Percentiles rank a stretch among this genome's conserved stretches.
Evolutionary conservation across 1,139 yeast species (phyloP).

Genomic region (Lodderomyces elongisporus): DNA sequence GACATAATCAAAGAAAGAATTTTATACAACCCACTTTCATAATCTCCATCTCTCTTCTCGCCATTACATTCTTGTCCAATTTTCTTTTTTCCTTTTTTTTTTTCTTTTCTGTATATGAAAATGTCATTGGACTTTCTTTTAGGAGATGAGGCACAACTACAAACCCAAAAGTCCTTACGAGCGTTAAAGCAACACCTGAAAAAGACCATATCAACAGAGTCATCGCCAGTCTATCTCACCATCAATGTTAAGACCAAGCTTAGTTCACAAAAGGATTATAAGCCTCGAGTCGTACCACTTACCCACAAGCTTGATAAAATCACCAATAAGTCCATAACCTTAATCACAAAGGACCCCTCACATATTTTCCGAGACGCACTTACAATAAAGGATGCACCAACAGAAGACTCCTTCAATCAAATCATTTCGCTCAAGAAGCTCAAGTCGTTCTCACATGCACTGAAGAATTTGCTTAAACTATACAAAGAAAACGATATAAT

Average conservation of each 20-base stretch:
- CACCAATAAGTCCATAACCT: conserved; percentile 46
- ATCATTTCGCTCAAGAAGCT: conserved; percentile 55
- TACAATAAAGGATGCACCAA: conserved; percentile 43
- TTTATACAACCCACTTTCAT: too few relatives aligned
- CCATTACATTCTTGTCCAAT: too few relatives aligned
- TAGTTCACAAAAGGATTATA: conserved; percentile 46
- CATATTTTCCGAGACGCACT: conserved; percentile 46
- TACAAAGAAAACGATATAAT: conserved; percentile 61
- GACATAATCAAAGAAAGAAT: too few relatives aligned
- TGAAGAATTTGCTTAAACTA: conserved; percentile 35
- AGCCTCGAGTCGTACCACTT: conserved; percentile 65
- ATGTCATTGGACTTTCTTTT: conserved; percentile 15
- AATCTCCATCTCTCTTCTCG: too few relatives aligned
- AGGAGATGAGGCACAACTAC: conserved; percentile 22
- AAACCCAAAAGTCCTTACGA: conserved; percentile 21
- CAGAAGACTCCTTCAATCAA: conserved; percentile 56
- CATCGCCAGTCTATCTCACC: conserved; percentile 40
- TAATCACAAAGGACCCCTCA: conserved; percentile 68
- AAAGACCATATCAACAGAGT: neutral
- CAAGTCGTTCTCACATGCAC: conserved; percentile 41
- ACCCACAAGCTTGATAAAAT: conserved; percentile 44
- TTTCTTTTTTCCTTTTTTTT: too few relatives aligned
- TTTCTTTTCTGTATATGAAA: too few relatives aligned
- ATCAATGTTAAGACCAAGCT: conserved; percentile 51
- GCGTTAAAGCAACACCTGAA: conserved; percentile 16